Percentiles rank a stretch among this genome's conserved stretches.
Conservation (phyloP, 139 green algal species). For the Raphidocelis subcapitata region DNA sequence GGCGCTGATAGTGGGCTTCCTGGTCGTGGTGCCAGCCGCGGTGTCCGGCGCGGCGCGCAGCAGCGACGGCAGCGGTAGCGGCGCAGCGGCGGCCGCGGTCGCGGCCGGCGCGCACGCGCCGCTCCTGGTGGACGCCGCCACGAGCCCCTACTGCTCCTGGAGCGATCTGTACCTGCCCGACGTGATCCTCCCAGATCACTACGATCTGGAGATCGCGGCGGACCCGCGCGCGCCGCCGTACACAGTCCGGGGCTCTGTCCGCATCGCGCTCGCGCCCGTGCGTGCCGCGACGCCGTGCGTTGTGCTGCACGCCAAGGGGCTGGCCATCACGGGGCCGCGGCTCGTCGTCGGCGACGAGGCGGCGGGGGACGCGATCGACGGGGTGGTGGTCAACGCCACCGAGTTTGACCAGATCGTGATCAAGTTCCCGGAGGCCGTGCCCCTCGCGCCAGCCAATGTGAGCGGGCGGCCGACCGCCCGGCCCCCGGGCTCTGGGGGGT, state of each 20-base stretch:
- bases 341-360: slow-evolving; percentile 17
- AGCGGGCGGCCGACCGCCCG: too few relatives aligned
- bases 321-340: slow-evolving; percentile 36
- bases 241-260: slow-evolving; percentile 25
- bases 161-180: slow-evolving; percentile 42
- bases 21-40: too few relatives aligned
- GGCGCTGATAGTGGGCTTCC: too few relatives aligned
- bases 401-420: slow-evolving; percentile 21
- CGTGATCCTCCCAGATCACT: slow-evolving; percentile 33
- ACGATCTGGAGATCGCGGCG: slow-evolving; percentile 54
- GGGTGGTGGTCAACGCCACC: not conserved
- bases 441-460: not conserved
- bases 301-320: slow-evolving; percentile 56
- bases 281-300: slow-evolving; percentile 49
- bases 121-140: not conserved
- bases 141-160: slow-evolving; percentile 45
- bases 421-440: slow-evolving; percentile 18
- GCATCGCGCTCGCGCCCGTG: slow-evolving; percentile 37
- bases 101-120: not conserved
- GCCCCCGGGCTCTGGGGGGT: too few relatives aligned
- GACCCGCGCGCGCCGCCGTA: slow-evolving; percentile 31
- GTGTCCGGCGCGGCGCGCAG: too few relatives aligned
- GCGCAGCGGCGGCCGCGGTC: too few relatives aligned
- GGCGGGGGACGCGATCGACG: not conserved
- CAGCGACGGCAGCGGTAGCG: too few relatives aligned